phyloP scores from a whole-genome alignment of 2,329 filamentous ascomycete genomes.

The Pestalotiopsis sp. region DNA sequence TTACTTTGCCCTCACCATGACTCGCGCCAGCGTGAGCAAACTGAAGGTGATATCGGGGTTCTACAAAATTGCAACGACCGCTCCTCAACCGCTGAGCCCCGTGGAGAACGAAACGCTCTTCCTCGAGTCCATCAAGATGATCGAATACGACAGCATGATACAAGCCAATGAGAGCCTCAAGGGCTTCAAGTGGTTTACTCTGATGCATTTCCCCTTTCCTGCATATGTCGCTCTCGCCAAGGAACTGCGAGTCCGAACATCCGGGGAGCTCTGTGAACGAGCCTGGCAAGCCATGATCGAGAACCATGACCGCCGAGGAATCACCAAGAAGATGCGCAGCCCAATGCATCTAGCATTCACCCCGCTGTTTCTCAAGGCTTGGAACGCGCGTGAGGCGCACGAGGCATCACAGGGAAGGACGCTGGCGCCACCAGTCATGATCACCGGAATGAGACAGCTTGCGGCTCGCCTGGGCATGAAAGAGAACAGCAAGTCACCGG shows the following conservation, averaged over 20 bases:
- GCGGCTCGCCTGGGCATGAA: conserved; percentile 35
- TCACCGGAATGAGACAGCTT: conserved; percentile 49
- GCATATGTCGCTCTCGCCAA: conserved; percentile 63
- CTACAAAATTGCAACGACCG: conserved; percentile 47
- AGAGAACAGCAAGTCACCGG: conserved; percentile 30
- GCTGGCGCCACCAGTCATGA: conserved; percentile 47
- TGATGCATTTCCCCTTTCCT: conserved; percentile 62
- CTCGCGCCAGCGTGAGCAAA: conserved; percentile 57
- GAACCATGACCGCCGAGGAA: conserved; percentile 55
- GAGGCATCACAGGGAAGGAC: conserved; percentile 46
- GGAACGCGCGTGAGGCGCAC: conserved; percentile 58
- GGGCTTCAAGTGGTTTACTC: conserved; percentile 61
- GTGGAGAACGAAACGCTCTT: conserved; percentile 56
- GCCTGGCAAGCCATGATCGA: conserved; percentile 60
- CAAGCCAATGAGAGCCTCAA: conserved; percentile 53
- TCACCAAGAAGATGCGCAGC: conserved; percentile 52
- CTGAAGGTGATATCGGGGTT: conserved; percentile 58
- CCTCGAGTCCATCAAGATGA: conserved; percentile 57
- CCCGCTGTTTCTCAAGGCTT: conserved; percentile 62
- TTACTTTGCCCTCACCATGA: conserved; percentile 61
- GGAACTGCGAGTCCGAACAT: conserved; percentile 54
- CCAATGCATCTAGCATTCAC: conserved; percentile 63
- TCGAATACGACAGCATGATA: conserved; percentile 62
- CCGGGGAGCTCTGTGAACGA: conserved; percentile 58
- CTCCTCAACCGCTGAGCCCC: conserved; percentile 40